phyloP scores from a whole-genome alignment of 1,284 basidiomycete species.

The Trametes sp. region DNA sequence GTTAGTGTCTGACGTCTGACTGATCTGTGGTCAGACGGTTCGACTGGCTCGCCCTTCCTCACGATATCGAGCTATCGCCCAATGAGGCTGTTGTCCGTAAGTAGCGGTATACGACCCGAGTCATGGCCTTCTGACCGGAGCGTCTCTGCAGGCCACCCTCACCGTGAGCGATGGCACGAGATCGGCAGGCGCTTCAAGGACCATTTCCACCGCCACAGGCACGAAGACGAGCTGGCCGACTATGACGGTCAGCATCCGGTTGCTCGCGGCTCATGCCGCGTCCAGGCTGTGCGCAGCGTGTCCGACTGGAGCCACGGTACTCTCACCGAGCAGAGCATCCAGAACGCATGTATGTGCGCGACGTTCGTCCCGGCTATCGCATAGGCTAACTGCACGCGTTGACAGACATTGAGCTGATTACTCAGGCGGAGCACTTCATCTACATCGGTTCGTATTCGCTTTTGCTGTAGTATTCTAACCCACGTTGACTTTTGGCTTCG shows the following conservation, averaged over 20 bases:
- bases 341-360: constrained; percentile 82
- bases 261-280: constrained; percentile 60
- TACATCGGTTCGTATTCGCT: constrained; percentile 75
- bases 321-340: constrained; percentile 84
- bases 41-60: constrained; percentile 87
- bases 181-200: constrained; percentile 71
- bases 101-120: constrained; percentile 23
- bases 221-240: constrained; percentile 43
- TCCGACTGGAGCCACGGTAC: constrained; percentile 94
- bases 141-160: constrained; percentile 63
- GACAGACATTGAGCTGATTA: constrained; percentile 74
- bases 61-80: constrained; percentile 64
- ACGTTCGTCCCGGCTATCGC: background rate
- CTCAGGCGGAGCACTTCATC: constrained; percentile 86
- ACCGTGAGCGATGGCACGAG: constrained; percentile 66
- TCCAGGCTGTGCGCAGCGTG: constrained; percentile 85
- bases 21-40: constrained; percentile 58
- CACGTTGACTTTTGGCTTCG: background rate
- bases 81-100: constrained; percentile 72
- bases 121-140: background rate
- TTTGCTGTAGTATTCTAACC: background rate
- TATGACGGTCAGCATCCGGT: constrained; percentile 44
- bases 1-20: background rate
- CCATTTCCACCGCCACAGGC: constrained; percentile 54
- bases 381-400: constrained; percentile 14